Base-by-base conservation (phyloP, 2,329 filamentous ascomycete species). In the Mycosphaerella sp. region DNA sequence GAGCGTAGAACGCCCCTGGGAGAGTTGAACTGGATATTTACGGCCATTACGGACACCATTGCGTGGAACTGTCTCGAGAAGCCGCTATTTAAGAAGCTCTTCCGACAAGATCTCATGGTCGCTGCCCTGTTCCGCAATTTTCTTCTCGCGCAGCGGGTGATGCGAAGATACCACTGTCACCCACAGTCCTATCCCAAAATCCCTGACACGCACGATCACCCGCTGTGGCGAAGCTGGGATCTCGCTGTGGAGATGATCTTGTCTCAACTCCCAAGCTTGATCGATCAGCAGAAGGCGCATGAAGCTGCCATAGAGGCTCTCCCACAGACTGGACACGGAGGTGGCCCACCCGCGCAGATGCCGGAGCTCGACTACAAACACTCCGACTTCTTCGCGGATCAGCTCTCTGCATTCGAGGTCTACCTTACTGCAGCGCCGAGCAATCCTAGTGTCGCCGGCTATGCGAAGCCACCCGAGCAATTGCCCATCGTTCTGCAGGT, bases 1-100 rank as follows among this genome's bases (percentile, higher is more conserved):
- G 93, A 98, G 72, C 82, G 93, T 56, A 81, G 93, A 66, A 97
- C 93, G 47, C 93, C 93, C 7, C 79, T 98, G 34, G 93, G 93
- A 58, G 93, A 98, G 73, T 77, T 98, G 11, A 98, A 98, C 67
- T 98, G 93, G 93, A 98, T 98, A 36, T 97, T 98, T 68, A 98
- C 93, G 0, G 93, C 93, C 51, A 97, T 98, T 61, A 98, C 93
- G 0, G 93, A 98, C 69, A 97, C 92, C 1, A 98, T 98, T 65
- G 93, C 93, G 0, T 98, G 93, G 93, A 97, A 95, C 32, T 95
- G 89, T 4, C 75, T 98, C 3, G 89, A 91, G 2, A 86, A 92
- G 44, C 83, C 90, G 17, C 76, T 96, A 9, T 98, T 98, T 73
- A 91, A 95, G 72, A 95, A 95, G 71, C 88, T 97, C 56, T 98